These are phyloP conservation scores for Artemisia annua DNA, from an alignment of 129 eudicot species.

Conservation along the genomic window DNA sequence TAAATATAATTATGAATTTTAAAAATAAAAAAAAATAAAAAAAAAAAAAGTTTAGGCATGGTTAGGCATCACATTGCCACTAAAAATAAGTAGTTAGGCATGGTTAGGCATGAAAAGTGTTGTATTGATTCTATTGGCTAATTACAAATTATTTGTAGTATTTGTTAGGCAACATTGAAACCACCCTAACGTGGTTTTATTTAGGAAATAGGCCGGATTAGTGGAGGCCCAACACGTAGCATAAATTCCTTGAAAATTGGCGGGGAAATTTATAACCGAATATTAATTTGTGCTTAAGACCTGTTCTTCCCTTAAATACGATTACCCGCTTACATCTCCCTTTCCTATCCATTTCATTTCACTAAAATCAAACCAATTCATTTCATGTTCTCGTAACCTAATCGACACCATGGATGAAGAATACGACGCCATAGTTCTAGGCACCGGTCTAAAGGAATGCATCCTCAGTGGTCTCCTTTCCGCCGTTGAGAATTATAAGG, in stretches of 20 bases:
- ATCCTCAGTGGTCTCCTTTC: slow-evolving; percentile 71
- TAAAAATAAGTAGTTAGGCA: too few species aligned
- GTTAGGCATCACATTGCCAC: too few species aligned
- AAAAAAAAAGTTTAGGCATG: too few species aligned
- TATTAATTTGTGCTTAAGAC: not conserved
- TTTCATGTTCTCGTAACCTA: slow-evolving; percentile 27
- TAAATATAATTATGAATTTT: too few species aligned
- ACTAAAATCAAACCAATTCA: not conserved
- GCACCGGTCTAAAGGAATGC: slow-evolving; percentile 78
- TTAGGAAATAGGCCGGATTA: not conserved
- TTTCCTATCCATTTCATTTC: not conserved
- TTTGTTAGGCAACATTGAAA: too few species aligned
- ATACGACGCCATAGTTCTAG: slow-evolving; percentile 61
- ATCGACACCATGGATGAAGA: slow-evolving; percentile 58
- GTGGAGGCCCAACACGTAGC: slow-evolving; percentile 1
- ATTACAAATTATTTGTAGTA: too few species aligned
- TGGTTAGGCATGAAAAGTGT: too few species aligned
- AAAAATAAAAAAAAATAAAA: too few species aligned
- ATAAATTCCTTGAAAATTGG: not conserved
- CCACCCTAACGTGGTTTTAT: not conserved
- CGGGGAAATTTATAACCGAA: not conserved
- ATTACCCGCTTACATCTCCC: too few species aligned
- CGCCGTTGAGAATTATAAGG: slow-evolving; percentile 64
- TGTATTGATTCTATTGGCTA: too few species aligned
- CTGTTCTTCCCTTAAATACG: not conserved